These are phyloP conservation scores for Cicer yamashitae DNA, from an alignment of 306 rosid species.

Conservation along the genomic window DNA sequence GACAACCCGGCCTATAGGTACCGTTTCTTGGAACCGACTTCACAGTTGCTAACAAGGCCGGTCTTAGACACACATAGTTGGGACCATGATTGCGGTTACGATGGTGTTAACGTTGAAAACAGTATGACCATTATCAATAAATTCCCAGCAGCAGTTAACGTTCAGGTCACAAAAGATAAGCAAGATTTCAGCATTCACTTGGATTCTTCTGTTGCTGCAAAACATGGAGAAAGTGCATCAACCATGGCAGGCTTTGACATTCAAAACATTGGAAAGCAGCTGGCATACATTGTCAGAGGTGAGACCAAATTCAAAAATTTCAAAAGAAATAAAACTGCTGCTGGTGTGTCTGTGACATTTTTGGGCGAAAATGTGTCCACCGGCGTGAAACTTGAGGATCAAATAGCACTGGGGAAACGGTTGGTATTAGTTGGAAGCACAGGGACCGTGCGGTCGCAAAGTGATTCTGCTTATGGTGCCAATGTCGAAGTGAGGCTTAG, in stretches of 20 bases:
- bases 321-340: constrained; percentile 84
- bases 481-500: constrained; percentile 89
- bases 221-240: constrained; percentile 86
- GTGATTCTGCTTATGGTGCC: constrained; percentile 89
- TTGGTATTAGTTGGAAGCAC: constrained; percentile 82
- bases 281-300: constrained; percentile 64
- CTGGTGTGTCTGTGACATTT: constrained; percentile 85
- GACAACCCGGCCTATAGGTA: constrained; percentile 88
- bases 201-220: constrained; percentile 92
- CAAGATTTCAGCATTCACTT: constrained; percentile 90
- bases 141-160: constrained; percentile 80
- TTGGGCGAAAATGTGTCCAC: constrained; percentile 88
- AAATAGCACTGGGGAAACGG: constrained; percentile 86
- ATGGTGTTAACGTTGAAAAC: constrained; percentile 90
- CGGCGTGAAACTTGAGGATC: constrained; percentile 92
- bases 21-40: constrained; percentile 96
- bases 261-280: constrained; percentile 69
- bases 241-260: constrained; percentile 98
- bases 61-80: constrained; percentile 93
- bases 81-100: constrained; percentile 99
- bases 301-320: constrained; percentile 83
- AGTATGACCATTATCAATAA: constrained; percentile 67
- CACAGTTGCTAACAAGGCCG: constrained; percentile 93
- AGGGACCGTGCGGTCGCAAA: constrained; percentile 81
- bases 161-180: constrained; percentile 95